A percentile compares a stretch with the other conserved stretches of the same genome.
These are phyloP conservation scores for Camelina hispida DNA, from an alignment of 345 rosid species.

Conservation along the genomic window DNA sequence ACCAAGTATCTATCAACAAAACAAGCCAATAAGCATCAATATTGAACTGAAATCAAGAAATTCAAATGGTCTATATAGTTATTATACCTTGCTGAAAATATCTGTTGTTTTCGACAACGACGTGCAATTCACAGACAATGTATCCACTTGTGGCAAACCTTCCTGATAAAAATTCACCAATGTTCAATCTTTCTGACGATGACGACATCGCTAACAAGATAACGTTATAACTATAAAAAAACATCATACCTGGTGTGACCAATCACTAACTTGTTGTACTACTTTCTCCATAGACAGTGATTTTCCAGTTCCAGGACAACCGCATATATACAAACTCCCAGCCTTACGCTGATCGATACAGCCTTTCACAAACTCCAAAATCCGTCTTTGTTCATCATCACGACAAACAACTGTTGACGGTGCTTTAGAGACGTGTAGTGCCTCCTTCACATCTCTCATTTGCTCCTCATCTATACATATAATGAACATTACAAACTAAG, in stretches of 20 bases:
- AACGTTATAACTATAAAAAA: not conserved
- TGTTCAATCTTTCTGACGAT: not conserved
- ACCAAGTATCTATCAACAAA: slow-evolving; percentile 58
- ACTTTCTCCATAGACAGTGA: slow-evolving; percentile 75
- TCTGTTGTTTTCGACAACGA: slow-evolving; percentile 69
- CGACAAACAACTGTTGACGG: slow-evolving; percentile 67
- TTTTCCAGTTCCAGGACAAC: slow-evolving; percentile 91
- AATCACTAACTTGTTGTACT: slow-evolving; percentile 52
- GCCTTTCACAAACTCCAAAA: slow-evolving; percentile 67
- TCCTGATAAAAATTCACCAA: slow-evolving; percentile 44
- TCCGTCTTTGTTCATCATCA: slow-evolving; percentile 63
- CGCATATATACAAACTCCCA: slow-evolving; percentile 74
- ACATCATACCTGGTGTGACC: slow-evolving; percentile 61
- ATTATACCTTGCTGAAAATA: slow-evolving; percentile 74
- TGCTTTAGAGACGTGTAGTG: slow-evolving; percentile 72
- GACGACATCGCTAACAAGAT: not conserved
- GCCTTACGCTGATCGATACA: slow-evolving; percentile 51
- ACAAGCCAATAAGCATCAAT: slow-evolving; percentile 32
- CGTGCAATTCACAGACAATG: slow-evolving; percentile 67
- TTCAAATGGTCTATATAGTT: not conserved
- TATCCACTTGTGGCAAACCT: slow-evolving; percentile 53
- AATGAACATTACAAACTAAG: not conserved
- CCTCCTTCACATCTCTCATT: slow-evolving; percentile 64
- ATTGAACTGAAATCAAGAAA: not conserved
- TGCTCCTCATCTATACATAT: slow-evolving; percentile 55